These are phyloP conservation scores for Biscutella laevigata DNA, from an alignment of 441 rosid genomes.

Conservation along the genomic window DNA sequence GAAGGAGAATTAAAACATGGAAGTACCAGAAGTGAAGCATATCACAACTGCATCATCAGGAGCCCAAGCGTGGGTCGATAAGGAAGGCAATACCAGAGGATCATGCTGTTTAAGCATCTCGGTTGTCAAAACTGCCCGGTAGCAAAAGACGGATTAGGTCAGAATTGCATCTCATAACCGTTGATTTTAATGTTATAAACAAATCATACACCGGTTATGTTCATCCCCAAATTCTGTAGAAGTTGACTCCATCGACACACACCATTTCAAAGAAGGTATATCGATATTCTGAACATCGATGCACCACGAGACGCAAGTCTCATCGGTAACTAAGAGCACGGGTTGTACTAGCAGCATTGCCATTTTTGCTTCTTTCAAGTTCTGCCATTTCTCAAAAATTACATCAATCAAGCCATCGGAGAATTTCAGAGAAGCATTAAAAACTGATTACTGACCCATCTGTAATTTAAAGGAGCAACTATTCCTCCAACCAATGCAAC, in stretches of 20 bases:
- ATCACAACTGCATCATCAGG: slow-evolving; percentile 59
- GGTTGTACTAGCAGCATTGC: slow-evolving; percentile 50
- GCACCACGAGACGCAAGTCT: slow-evolving; percentile 45
- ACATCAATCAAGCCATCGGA: not conserved
- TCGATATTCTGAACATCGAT: slow-evolving; percentile 21
- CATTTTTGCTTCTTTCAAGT: slow-evolving; percentile 50
- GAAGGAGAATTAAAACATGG: not conserved
- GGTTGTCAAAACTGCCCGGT: slow-evolving; percentile 33
- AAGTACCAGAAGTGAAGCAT: slow-evolving; percentile 83
- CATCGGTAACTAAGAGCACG: slow-evolving; percentile 57
- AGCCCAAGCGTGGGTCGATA: slow-evolving; percentile 44
- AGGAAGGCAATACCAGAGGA: slow-evolving; percentile 10
- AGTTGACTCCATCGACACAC: slow-evolving; percentile 37
- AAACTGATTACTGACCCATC: slow-evolving; percentile 56
- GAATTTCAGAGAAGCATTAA: not conserved
- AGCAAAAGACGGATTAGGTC: slow-evolving; percentile 13
- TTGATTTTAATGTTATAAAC: not conserved
- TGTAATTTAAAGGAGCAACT: slow-evolving; percentile 68
- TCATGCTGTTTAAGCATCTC: slow-evolving; percentile 34
- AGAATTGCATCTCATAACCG: not conserved
- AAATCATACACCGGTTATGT: slow-evolving; percentile 28
- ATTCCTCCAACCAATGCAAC: slow-evolving; percentile 67
- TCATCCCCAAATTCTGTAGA: slow-evolving; percentile 15
- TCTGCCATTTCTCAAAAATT: slow-evolving; percentile 26
- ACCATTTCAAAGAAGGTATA: slow-evolving; percentile 57